Evolutionary conservation across 1,139 yeast genomes (phyloP), one percentile per base, ranked within the genome.

Genomic region (Taphrina communis): DNA sequence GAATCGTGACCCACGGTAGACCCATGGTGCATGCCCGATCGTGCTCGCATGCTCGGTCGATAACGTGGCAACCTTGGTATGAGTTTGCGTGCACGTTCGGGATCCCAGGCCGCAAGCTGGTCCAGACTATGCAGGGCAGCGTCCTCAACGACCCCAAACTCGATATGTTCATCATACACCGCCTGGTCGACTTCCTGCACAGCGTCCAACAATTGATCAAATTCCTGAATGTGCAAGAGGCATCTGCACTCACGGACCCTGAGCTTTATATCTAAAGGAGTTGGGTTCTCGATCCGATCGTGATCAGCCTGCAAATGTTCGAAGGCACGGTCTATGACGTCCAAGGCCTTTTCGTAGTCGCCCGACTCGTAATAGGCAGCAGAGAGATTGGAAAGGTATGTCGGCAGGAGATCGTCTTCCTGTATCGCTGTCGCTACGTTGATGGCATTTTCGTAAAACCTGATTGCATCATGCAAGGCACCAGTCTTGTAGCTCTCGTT

Each of bases 101-200:
- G 36, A 36, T 46, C 61, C 67, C 67, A 63, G 25, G 59, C 61
- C 7, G 67, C 51, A 39, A 63, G 61, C 21, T 63, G 67, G 44
- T 63, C 67, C 31, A 63, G 56, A 17, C 61, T 55, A 46, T 63
- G 67, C 55, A 63, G 52, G 35, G 67, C 67, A 19, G 67, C 67
- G 35, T 63, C 67, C 55, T 63, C 67, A n/a, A 63, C 52, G 11
- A 63, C 61, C n/a, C 67, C 67, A 46, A 63, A 63, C 19, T 63
- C 67, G 36, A 63, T 41, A 38, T 63, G 61, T 55, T 63, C 61
- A 36, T 63, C 67, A 25, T 63, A 63, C 19, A 63, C 61, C 4
- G 61, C 46, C 39, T 63, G 67, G 12, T 48, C 67, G 9, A 63
- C 61, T 55, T 63, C 67, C 39, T 63, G 67, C 5, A 63, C 59